A percentile compares a stretch with the other conserved stretches of the same genome.
Conservation (phyloP, 371 early-diverging fungal genomes). For the Choanephora cucurbitarum region DNA sequence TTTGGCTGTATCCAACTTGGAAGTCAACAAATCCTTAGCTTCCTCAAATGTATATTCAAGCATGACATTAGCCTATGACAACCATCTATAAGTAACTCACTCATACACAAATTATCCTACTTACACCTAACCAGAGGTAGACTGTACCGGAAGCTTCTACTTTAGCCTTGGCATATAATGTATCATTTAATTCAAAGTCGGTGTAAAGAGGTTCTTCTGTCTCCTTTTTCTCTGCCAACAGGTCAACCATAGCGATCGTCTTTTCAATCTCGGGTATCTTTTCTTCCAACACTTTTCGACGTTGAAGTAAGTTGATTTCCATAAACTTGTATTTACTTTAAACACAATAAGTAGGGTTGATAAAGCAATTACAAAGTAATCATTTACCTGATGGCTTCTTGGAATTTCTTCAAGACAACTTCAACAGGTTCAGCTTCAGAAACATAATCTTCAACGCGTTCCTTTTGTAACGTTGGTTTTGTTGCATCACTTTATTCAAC, state of each 20-base stretch:
- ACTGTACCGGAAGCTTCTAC: conserved; percentile 79
- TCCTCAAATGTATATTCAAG: conserved; percentile 92
- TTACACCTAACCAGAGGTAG: conserved; percentile 94
- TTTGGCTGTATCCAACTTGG: conserved; percentile 79
- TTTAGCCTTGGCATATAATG: conserved; percentile 86
- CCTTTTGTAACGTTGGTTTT: conserved; percentile 52
- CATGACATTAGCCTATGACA: conserved; percentile 98
- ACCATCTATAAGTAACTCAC: too few species aligned
- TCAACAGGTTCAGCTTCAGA: conserved; percentile 73
- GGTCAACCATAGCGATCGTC: conserved; percentile 85
- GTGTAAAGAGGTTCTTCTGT: conserved; percentile 77
- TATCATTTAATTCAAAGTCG: conserved; percentile 92
- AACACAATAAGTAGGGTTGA: too few species aligned
- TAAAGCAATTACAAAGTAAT: too few species aligned
- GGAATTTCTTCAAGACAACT: conserved; percentile 84
- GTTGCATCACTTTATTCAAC: background rate
- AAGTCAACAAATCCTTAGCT: conserved; percentile 76
- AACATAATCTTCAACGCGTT: conserved; percentile 89
- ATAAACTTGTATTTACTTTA: conserved; percentile 98
- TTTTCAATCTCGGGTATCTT: conserved; percentile 98
- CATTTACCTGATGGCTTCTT: conserved; percentile 83
- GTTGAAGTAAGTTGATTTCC: conserved; percentile 87
- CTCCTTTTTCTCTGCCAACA: conserved; percentile 66
- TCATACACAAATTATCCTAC: too few species aligned
- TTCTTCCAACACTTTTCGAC: conserved; percentile 78